phyloP scores from a whole-genome alignment of 345 rosid species.

The Rhodamnia argentea region DNA sequence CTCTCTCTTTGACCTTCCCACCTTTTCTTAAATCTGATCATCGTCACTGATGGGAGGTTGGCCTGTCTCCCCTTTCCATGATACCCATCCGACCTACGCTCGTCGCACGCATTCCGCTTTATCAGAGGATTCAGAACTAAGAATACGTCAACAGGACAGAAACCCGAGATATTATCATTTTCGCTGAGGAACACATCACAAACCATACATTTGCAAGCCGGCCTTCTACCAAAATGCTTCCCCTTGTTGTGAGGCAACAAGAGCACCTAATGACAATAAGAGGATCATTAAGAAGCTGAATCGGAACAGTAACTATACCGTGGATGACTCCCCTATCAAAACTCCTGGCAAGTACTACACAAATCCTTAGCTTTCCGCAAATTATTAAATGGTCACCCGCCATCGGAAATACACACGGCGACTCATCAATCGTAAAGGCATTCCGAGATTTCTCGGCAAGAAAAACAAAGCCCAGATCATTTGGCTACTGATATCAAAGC shows the following conservation, averaged over 20 bases:
- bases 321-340: neutral
- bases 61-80: neutral
- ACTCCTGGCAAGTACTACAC: neutral
- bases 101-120: neutral
- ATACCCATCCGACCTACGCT: neutral
- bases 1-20: conserved; percentile 9
- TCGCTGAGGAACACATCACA: neutral
- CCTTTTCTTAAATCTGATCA: neutral
- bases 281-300: neutral
- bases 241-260: neutral
- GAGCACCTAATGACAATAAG: neutral
- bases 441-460: neutral
- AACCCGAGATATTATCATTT: neutral
- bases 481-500: neutral
- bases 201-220: neutral
- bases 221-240: neutral
- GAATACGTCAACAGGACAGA: neutral
- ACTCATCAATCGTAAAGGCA: neutral
- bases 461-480: neutral
- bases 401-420: neutral
- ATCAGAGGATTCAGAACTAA: neutral
- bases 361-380: neutral
- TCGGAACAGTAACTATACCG: neutral
- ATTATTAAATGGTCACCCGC: neutral
- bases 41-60: neutral